Base-by-base conservation (phyloP, 2,329 filamentous ascomycete genomes). In the Bretziella fagacearum region DNA sequence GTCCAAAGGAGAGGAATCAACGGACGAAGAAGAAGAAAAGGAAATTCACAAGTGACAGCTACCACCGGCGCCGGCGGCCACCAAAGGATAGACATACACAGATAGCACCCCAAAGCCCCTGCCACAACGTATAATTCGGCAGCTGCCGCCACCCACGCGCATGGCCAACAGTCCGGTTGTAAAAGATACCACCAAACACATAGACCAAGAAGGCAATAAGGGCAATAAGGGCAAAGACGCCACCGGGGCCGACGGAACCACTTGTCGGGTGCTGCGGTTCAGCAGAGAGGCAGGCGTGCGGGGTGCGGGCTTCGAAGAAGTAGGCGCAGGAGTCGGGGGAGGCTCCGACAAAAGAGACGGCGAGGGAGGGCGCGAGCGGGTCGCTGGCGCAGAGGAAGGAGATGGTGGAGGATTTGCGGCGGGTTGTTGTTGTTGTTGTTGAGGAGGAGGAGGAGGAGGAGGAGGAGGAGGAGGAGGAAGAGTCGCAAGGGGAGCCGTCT, bases 111-210 rank as follows among this genome's bases (percentile, higher is more conserved):
- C 83, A 79, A 52, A 95, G 83, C 47, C 85, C 81, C 25, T 84
- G 79, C 91, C 91, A 98, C 55, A 95, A 73, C 55, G 75, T 78
- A 65, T 91, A 95, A 65, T 98, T 96, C 46, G 91, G 91, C 55
- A 95, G 67, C 62, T 98, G 91, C 55, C 84, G 77, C 91, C 89
- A 96, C 41, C 91, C 91, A 52, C 91, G 74, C 56, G 93, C 86
- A 60, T 98, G 84, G 63, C 87, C 81, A 49, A 98, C 87, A 26
- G 85, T 93, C 51, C 91, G 77, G 63, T 95, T 89, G 67, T 96
- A 98, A 53, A 94, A 86, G 55, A 93, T 82, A 57, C 91, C 91
- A 55, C 91, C 91, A 30, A 93, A 73, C 47, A 94, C 68, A 63
- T 98, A 98, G 18, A 91, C 91, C 7, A 89, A 65, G 30, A 95